Evolutionary conservation across 352 stramenopile genomes (phyloP).

Genomic region (Globisporangium megalacanthum): DNA sequence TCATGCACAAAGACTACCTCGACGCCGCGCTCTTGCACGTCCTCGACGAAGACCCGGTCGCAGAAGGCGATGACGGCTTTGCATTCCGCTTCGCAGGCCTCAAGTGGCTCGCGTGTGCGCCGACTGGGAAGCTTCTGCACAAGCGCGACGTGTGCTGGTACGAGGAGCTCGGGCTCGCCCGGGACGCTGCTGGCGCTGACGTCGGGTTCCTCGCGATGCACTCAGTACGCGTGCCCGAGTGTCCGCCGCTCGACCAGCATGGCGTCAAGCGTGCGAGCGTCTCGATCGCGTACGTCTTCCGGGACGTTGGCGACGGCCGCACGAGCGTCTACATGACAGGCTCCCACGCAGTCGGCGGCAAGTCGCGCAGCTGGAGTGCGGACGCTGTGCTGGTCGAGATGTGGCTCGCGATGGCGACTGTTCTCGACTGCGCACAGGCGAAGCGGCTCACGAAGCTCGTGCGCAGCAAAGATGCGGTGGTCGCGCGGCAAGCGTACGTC

Average conservation of each 20-base stretch:
- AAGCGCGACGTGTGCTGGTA: constrained; percentile 66
- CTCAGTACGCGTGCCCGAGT: constrained; percentile 42
- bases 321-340: constrained; percentile 66
- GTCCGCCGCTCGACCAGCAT: constrained; percentile 51
- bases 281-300: constrained; percentile 65
- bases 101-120: constrained; percentile 52
- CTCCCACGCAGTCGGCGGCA: constrained; percentile 43
- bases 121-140: constrained; percentile 46
- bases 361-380: constrained; percentile 49
- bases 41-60: constrained; percentile 43
- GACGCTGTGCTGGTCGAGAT: constrained; percentile 51
- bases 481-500: constrained; percentile 38
- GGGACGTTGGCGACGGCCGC: constrained; percentile 33
- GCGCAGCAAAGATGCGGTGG: constrained; percentile 43
- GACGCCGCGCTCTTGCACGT: constrained; percentile 55
- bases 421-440: constrained; percentile 49
- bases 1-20: constrained; percentile 55
- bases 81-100: constrained; percentile 47
- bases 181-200: constrained; percentile 39
- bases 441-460: constrained; percentile 55
- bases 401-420: constrained; percentile 50
- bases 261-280: constrained; percentile 43
- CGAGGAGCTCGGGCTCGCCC: constrained; percentile 50
- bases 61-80: constrained; percentile 45
- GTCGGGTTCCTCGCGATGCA: constrained; percentile 63